Percentiles rank a stretch among this genome's conserved stretches.
These are phyloP conservation scores for Aplosporella prunicola DNA, from an alignment of 2,329 filamentous ascomycete species.

Conservation along the genomic window DNA sequence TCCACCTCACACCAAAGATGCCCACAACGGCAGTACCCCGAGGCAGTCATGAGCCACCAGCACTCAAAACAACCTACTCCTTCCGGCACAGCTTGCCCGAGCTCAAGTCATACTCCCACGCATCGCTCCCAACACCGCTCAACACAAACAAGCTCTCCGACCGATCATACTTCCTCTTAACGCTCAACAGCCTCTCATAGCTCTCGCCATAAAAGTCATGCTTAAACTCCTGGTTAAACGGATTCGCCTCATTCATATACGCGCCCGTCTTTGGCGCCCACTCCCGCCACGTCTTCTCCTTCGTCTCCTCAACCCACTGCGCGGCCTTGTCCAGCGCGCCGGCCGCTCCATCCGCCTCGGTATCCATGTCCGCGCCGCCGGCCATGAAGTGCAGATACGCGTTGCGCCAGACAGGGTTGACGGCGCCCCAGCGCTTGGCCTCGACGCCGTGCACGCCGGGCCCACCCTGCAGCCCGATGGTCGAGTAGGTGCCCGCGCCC, in stretches of 20 bases:
- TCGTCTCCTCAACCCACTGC: constrained; percentile 14
- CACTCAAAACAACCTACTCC: too few relatives aligned
- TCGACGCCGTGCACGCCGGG: constrained; percentile 20
- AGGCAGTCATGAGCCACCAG: too few relatives aligned
- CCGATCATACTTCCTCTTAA: constrained; percentile 14
- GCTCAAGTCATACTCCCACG: constrained; percentile 18
- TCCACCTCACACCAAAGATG: too few relatives aligned
- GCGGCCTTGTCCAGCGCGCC: constrained; percentile 9
- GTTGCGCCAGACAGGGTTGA: constrained; percentile 25
- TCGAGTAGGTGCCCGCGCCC: constrained; percentile 17
- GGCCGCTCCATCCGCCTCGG: constrained; percentile 1
- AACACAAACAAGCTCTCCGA: constrained; percentile 16
- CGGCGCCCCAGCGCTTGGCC: constrained; percentile 19
- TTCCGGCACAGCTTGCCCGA: constrained; percentile 18
- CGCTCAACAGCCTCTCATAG: constrained; percentile 10
- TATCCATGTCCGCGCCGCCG: constrained; percentile 15
- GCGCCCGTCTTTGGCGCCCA: constrained; percentile 14
- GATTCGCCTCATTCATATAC: constrained; percentile 17
- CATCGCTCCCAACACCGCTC: constrained; percentile 17
- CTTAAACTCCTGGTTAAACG: constrained; percentile 12
- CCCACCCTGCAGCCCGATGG: constrained; percentile 20
- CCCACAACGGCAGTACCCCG: too few relatives aligned
- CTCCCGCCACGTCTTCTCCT: constrained; percentile 16
- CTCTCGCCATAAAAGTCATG: constrained; percentile 14
- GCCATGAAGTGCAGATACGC: constrained; percentile 25